A percentile compares a stretch with the other conserved stretches of the same genome.
These are phyloP conservation scores for Collybiopsis luxurians DNA, from an alignment of 768 basidiomycete genomes.

Conservation along the genomic window DNA sequence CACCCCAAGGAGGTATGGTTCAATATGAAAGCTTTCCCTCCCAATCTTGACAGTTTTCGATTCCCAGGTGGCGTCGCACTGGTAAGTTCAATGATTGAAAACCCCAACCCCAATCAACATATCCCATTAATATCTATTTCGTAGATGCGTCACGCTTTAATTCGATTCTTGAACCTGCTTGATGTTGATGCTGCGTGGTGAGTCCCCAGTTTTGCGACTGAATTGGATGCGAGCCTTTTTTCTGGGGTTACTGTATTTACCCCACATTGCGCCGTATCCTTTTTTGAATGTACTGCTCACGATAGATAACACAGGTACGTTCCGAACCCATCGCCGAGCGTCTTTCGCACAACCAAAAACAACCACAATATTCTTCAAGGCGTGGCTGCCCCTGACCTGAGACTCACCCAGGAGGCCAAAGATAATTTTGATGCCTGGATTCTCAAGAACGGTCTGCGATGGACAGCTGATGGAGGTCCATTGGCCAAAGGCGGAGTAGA, in stretches of 20 bases:
- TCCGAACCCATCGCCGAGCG: slow-evolving; percentile 82
- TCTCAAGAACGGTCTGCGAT: slow-evolving; percentile 81
- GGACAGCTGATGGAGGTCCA: slow-evolving; percentile 86
- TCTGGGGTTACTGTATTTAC: not conserved
- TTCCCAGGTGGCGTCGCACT: slow-evolving; percentile 86
- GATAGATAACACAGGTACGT: slow-evolving; percentile 59
- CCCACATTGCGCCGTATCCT: not conserved
- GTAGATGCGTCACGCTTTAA: slow-evolving; percentile 91
- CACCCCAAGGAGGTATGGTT: slow-evolving; percentile 83
- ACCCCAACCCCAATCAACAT: not conserved
- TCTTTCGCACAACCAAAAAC: slow-evolving; percentile 94
- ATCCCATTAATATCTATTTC: slow-evolving; percentile 13
- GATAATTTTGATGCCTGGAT: slow-evolving; percentile 87
- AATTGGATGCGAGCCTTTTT: not conserved
- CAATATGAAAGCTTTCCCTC: slow-evolving; percentile 6
- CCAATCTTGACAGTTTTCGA: slow-evolving; percentile 17
- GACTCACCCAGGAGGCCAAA: slow-evolving; percentile 77
- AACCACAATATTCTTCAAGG: slow-evolving; percentile 96
- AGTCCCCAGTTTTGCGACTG: slow-evolving; percentile 22
- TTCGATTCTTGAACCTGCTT: slow-evolving; percentile 76
- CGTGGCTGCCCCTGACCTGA: slow-evolving; percentile 75
- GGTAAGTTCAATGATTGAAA: slow-evolving; percentile 32
- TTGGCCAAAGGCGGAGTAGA: slow-evolving; percentile 81
- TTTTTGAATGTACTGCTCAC: not conserved
- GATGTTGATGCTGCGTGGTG: slow-evolving; percentile 86